Conservation (phyloP, 2,329 filamentous ascomycete species). For the Clonostachys byssicola region DNA sequence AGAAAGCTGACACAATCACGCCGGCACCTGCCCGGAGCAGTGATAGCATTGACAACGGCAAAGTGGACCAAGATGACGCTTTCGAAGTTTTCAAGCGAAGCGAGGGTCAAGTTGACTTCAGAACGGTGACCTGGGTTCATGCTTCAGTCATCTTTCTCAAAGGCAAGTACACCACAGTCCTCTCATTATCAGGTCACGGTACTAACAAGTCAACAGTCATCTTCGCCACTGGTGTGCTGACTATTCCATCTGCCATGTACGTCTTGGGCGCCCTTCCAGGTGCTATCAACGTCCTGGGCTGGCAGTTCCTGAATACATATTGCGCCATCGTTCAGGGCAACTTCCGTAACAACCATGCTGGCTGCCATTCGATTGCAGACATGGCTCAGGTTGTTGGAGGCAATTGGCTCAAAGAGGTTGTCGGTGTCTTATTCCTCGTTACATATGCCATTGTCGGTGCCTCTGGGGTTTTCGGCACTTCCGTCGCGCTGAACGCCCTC, state of each 20-base stretch:
- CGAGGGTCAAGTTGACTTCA: conserved; percentile 36
- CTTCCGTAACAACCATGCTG: conserved; percentile 29
- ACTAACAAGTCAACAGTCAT: conserved; percentile 19
- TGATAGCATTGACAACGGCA: conserved; percentile 1
- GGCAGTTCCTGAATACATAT: conserved; percentile 33
- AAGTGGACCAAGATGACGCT: conserved; percentile 11
- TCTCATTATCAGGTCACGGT: background rate
- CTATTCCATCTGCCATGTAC: conserved; percentile 35
- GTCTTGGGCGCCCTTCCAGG: conserved; percentile 35
- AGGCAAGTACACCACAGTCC: conserved; percentile 12
- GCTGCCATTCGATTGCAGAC: conserved; percentile 38
- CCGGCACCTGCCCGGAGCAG: conserved; percentile 1
- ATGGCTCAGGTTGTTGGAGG: conserved; percentile 53
- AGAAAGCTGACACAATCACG: conserved; percentile 3
- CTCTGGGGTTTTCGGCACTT: conserved; percentile 53
- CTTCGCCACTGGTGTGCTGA: conserved; percentile 36
- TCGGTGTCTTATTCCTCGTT: conserved; percentile 2
- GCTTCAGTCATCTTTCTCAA: conserved; percentile 43
- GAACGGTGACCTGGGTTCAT: conserved; percentile 41
- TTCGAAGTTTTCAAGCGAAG: conserved; percentile 40
- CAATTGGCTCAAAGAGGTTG: conserved; percentile 1
- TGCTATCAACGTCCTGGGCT: conserved; percentile 34
- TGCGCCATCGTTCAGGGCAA: conserved; percentile 31
- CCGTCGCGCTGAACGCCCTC: conserved; percentile 54
- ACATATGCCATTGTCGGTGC: conserved; percentile 46